A percentile compares a stretch with the other conserved stretches of the same genome.
phyloP scores from a whole-genome alignment of 2,329 filamentous ascomycete genomes.

The Alternaria dauci region DNA sequence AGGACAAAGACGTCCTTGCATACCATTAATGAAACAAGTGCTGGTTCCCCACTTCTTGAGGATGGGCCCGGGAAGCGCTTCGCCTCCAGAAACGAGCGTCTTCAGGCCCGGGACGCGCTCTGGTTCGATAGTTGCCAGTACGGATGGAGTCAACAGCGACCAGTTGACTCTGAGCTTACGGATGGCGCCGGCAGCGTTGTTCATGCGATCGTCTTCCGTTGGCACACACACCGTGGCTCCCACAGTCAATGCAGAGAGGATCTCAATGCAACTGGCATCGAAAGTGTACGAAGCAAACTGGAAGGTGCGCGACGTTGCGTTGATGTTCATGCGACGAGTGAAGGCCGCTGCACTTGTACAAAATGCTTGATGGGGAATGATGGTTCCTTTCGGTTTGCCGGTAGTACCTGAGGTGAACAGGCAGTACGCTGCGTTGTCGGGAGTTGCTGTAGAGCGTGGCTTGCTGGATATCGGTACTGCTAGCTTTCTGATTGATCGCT shows the following conservation, averaged over 20 bases:
- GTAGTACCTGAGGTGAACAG: constrained; percentile 62
- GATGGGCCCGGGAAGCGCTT: constrained; percentile 51
- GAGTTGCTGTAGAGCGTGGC: constrained; percentile 48
- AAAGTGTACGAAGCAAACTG: constrained; percentile 62
- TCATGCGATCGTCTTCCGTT: constrained; percentile 63
- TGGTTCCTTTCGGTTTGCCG: constrained; percentile 65
- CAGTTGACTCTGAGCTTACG: constrained; percentile 39
- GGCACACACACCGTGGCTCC: constrained; percentile 64
- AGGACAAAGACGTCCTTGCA: constrained; percentile 37
- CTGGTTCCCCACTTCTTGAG: constrained; percentile 56
- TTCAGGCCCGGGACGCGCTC: constrained; percentile 54
- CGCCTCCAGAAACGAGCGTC: constrained; percentile 56
- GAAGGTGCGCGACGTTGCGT: constrained; percentile 64
- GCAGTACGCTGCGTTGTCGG: constrained; percentile 65
- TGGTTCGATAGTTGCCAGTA: constrained; percentile 51
- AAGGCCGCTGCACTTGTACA: constrained; percentile 55
- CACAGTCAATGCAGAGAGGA: constrained; percentile 60
- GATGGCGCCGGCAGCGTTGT: constrained; percentile 58
- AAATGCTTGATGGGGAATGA: constrained; percentile 69
- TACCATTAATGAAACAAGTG: constrained; percentile 56
- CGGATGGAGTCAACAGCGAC: constrained; percentile 44
- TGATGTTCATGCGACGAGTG: constrained; percentile 53
- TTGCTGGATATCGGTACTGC: constrained; percentile 47
- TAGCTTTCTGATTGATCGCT: constrained; percentile 52
- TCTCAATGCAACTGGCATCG: constrained; percentile 64